These are phyloP conservation scores for Pisolithus microcarpus DNA, from an alignment of 768 basidiomycete species.

Conservation along the genomic window DNA sequence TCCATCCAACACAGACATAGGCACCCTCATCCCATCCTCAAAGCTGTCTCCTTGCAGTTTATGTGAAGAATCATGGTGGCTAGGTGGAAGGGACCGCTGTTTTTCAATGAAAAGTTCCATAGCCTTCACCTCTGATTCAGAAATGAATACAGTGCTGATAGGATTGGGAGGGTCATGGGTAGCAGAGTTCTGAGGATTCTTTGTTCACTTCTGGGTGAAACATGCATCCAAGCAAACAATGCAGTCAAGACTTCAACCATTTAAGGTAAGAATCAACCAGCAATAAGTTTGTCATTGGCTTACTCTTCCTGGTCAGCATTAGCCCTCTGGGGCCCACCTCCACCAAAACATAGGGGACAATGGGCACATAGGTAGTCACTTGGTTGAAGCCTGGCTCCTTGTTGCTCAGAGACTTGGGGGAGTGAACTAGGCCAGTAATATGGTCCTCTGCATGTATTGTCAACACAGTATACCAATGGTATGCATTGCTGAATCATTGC, in stretches of 20 bases:
- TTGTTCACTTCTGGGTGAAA: too few relatives aligned
- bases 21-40: constrained; percentile 21
- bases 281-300: too few relatives aligned
- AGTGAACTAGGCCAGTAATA: constrained; percentile 15
- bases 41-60: constrained; percentile 3
- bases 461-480: constrained; percentile 6
- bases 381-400: constrained; percentile 1
- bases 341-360: constrained; percentile 8
- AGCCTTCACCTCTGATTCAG: constrained; percentile 10
- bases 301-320: not conserved
- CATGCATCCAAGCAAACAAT: too few relatives aligned
- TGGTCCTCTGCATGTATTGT: constrained; percentile 12
- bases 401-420: not conserved
- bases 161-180: not conserved
- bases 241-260: too few relatives aligned
- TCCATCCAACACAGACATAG: constrained; percentile 25
- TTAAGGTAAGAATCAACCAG: too few relatives aligned
- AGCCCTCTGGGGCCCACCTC: constrained; percentile 6
- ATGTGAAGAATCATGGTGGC: not conserved
- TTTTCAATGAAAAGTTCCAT: constrained; percentile 11
- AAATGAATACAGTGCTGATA: constrained; percentile 7
- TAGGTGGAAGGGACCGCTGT: not conserved
- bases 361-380: constrained; percentile 17
- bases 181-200: too few relatives aligned
- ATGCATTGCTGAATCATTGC: too few relatives aligned